Evolutionary conservation across 1,139 yeast species (phyloP), one percentile per base, ranked within the genome.

Genomic region (Blastobotrys serpentis): DNA sequence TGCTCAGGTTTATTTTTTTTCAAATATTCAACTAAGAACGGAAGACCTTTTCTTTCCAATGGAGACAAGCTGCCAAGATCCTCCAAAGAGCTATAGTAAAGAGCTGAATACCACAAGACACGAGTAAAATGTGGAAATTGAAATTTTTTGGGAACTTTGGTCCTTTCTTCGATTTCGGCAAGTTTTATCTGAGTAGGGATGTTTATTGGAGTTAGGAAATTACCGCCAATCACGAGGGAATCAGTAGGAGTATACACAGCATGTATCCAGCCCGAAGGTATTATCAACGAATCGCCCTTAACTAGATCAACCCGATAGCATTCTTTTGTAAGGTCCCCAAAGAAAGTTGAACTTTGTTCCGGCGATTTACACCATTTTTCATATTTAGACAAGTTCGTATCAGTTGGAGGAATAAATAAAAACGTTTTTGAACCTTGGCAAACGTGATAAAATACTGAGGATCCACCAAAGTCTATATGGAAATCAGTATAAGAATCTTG

Each of bases 221-320:
- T 89, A 0, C 97, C 96, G 1, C 97, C 96, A 48, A 89, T 79
- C 2, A 89, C 89, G 1, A 88, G 69, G 0, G 95, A 80, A 61
- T 89, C 96, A 16, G 71, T 70, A 0, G 95, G 94, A 0, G 96
- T 88, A 60, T 81, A 81, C 0, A 89, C 97, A 0, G 94, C 84
- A 66, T 89, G 97, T 46, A 89, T 88, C 95, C 96, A 89, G 0
- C 96, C 96, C 46, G 95, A 81, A 1, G 97, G 96, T 13, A 89
- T 84, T 13, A 88, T 73, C 65, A 89, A 75, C 21, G 88, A 75
- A 62, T 89, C 96, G 0, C 95, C 95, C 1, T 78, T 74, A 0
- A 62, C 56, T 19, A 89, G 67, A 10, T 79, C 77, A n/a, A 86
- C 82, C 49, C 81, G 79, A 48, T 85, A 72, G 2, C 96, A 65